These are phyloP conservation scores for Suillus ampliporus DNA, from an alignment of 768 basidiomycete species.

Conservation along the genomic window DNA sequence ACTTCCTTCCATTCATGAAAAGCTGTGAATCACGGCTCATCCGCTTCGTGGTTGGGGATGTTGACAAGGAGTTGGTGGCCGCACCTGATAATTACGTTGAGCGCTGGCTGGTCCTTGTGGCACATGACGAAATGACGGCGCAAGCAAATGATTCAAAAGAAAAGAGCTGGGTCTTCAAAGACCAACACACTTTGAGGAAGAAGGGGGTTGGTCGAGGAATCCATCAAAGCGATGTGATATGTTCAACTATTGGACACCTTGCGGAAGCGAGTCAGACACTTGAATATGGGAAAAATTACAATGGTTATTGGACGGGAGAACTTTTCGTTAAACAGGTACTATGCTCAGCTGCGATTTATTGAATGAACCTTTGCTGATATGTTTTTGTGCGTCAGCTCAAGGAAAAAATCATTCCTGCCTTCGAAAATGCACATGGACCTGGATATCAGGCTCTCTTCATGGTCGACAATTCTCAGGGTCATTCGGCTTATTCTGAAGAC, in stretches of 20 bases:
- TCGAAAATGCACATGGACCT: slow-evolving; percentile 16
- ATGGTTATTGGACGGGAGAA: slow-evolving; percentile 46
- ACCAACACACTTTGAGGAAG: slow-evolving; percentile 41
- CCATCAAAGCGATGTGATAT: slow-evolving; percentile 45
- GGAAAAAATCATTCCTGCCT: slow-evolving; percentile 22
- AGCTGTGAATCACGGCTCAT: not conserved
- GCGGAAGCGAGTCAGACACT: slow-evolving; percentile 38
- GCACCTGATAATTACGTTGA: slow-evolving; percentile 24
- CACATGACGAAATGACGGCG: slow-evolving; percentile 47
- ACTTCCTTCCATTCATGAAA: too few relatives aligned
- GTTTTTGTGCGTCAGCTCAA: slow-evolving; percentile 13
- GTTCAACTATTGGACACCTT: slow-evolving; percentile 38
- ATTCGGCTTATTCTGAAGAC: slow-evolving; percentile 8
- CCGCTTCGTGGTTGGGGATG: slow-evolving; percentile 19
- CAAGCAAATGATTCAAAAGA: slow-evolving; percentile 43
- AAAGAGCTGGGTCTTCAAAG: slow-evolving; percentile 42
- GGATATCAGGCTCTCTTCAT: slow-evolving; percentile 42
- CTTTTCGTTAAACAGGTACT: slow-evolving; percentile 39
- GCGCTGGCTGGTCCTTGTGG: slow-evolving; percentile 22
- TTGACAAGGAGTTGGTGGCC: slow-evolving; percentile 12
- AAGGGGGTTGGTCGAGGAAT: slow-evolving; percentile 45
- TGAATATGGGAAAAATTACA: slow-evolving; percentile 51
- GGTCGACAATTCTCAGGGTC: slow-evolving; percentile 52
- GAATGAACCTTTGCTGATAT: slow-evolving; percentile 7
- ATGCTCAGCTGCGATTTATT: not conserved